Evolutionary conservation across 495 filamentous ascomycete genomes (phyloP).

Genomic region (Neurospora pannonica): DNA sequence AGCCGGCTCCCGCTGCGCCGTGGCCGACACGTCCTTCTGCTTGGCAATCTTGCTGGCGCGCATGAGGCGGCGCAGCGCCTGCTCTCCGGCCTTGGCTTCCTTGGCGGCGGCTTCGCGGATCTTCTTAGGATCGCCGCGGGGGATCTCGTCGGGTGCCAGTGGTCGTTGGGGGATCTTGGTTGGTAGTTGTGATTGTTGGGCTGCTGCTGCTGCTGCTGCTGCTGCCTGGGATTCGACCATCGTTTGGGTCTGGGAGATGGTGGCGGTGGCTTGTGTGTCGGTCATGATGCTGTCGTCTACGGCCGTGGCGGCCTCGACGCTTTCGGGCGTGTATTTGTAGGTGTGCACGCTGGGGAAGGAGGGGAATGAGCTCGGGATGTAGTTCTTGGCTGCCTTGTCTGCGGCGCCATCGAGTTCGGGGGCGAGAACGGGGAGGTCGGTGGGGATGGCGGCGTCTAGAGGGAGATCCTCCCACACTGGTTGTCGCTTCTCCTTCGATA

Average conservation of each 20-base stretch:
- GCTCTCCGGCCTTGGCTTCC: conserved; percentile 37
- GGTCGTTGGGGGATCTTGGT: conserved; percentile 13
- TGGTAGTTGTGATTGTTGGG: conserved; percentile 4
- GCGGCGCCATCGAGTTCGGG: conserved; percentile 32
- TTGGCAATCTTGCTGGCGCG: conserved; percentile 38
- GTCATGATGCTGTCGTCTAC: conserved; percentile 13
- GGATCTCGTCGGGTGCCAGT: conserved; percentile 22
- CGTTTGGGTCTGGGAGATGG: neutral
- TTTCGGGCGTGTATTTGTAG: conserved; percentile 35
- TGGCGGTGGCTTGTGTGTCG: neutral
- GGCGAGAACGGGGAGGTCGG: conserved; percentile 28
- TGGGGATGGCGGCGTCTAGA: conserved; percentile 18
- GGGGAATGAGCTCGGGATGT: conserved; percentile 36
- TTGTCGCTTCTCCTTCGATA: conserved; percentile 21
- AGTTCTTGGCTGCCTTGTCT: conserved; percentile 31
- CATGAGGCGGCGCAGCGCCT: conserved; percentile 33
- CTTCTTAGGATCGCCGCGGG: conserved; percentile 27
- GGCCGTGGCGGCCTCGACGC: conserved; percentile 15
- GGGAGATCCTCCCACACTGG: conserved; percentile 23
- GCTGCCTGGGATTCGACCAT: neutral
- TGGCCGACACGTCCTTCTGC: conserved; percentile 37
- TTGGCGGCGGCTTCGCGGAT: conserved; percentile 33
- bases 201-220: neutral
- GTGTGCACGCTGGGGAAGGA: conserved; percentile 37
- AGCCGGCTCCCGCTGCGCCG: conserved; percentile 25